phyloP scores from a whole-genome alignment of 148 eudicot genomes.

The Vaccinium darrowii region DNA sequence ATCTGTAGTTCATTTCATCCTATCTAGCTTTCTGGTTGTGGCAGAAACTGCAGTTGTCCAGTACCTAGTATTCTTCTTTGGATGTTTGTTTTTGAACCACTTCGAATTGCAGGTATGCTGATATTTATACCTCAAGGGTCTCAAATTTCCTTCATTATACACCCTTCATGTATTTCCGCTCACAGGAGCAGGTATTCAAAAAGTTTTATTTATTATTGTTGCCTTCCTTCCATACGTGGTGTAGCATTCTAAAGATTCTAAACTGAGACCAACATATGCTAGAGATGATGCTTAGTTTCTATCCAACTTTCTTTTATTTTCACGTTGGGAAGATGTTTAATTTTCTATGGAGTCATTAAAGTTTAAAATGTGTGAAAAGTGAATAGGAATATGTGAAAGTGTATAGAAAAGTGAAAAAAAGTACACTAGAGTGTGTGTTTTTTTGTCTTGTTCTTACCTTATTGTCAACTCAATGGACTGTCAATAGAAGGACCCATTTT shows the following conservation, averaged over 20 bases:
- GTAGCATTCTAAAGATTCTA: background rate
- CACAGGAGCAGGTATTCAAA: constrained; percentile 82
- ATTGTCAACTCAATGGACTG: too few relatives aligned
- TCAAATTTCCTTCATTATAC: constrained; percentile 94
- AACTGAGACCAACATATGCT: background rate
- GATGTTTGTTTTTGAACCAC: background rate
- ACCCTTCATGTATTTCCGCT: constrained; percentile 94
- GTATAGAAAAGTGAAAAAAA: too few relatives aligned
- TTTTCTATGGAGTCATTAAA: background rate
- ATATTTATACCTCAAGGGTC: constrained; percentile 95
- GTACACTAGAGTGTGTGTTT: too few relatives aligned
- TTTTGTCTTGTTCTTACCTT: too few relatives aligned
- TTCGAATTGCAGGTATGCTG: constrained; percentile 75
- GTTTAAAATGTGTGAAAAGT: too few relatives aligned
- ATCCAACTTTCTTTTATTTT: background rate
- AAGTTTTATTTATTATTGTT: background rate
- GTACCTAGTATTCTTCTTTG: background rate
- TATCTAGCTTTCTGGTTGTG: background rate
- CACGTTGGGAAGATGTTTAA: background rate
- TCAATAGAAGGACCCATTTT: too few relatives aligned
- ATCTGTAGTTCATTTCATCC: background rate
- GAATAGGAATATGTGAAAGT: too few relatives aligned
- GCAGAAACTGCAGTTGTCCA: background rate
- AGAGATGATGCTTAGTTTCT: constrained; percentile 1
- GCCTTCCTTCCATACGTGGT: background rate